A percentile compares a stretch with the other conserved stretches of the same genome.
These are phyloP conservation scores for Cryphonectria nitschkei DNA, from an alignment of 2,329 filamentous ascomycete genomes.

Conservation along the genomic window DNA sequence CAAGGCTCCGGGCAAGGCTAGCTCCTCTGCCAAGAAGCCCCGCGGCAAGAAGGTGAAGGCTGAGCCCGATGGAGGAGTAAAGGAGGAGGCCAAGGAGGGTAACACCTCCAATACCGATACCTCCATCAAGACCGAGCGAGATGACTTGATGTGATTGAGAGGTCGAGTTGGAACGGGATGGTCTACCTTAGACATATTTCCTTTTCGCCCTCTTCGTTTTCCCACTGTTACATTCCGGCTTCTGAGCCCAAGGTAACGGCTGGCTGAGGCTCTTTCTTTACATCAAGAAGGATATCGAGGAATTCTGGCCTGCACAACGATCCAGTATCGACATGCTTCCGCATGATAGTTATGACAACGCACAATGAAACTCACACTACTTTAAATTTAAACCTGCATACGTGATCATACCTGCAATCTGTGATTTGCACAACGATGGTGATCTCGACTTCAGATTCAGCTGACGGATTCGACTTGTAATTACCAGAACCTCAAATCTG, in stretches of 20 bases:
- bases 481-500: not conserved
- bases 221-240: not conserved
- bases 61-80: not conserved
- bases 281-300: not conserved
- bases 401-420: not conserved
- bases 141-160: not conserved
- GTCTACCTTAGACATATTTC: not conserved
- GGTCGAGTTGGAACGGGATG: not conserved
- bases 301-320: not conserved
- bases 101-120: not conserved
- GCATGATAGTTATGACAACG: not conserved
- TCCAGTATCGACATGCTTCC: not conserved
- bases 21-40: slow-evolving; percentile 16
- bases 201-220: too few species aligned
- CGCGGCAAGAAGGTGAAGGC: slow-evolving; percentile 5
- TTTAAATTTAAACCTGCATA: not conserved
- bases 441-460: not conserved
- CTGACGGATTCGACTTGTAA: not conserved
- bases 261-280: not conserved
- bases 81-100: not conserved
- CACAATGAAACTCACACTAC: not conserved
- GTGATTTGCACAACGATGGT: not conserved
- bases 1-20: slow-evolving; percentile 24
- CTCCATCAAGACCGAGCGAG: not conserved
- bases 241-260: not conserved